Evolutionary conservation across 768 basidiomycete species (phyloP).

Genomic region (Lactarius sp.): DNA sequence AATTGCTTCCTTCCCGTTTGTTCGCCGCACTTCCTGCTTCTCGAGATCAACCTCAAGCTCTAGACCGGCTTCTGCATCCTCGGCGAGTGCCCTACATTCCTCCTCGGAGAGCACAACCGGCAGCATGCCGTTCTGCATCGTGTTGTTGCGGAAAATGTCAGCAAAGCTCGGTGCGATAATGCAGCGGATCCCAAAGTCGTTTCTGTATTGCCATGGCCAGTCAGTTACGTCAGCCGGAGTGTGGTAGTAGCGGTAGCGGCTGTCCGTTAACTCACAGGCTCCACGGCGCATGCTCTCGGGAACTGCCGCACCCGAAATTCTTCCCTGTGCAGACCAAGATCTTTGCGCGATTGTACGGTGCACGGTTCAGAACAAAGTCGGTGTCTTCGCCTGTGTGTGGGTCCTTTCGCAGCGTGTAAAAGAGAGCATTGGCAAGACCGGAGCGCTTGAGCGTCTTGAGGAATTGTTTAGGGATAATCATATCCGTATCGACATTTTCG

Average conservation of each 20-base stretch:
- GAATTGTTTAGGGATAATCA: conserved; percentile 65
- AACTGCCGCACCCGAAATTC: conserved; percentile 62
- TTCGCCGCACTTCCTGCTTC: conserved; percentile 50
- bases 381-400: conserved; percentile 47
- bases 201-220: conserved; percentile 30
- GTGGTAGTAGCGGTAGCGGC: too few relatives aligned
- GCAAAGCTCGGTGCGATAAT: conserved; percentile 59
- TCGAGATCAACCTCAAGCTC: conserved; percentile 60
- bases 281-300: conserved; percentile 61
- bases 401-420: conserved; percentile 49
- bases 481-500: conserved; percentile 59
- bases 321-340: conserved; percentile 54
- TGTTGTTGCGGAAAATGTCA: conserved; percentile 60
- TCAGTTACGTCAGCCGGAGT: not conserved
- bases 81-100: conserved; percentile 44
- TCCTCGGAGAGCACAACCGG: conserved; percentile 47
- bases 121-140: conserved; percentile 64
- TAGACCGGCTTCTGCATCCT: conserved; percentile 46
- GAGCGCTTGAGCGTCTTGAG: conserved; percentile 62
- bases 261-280: conserved; percentile 36
- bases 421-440: conserved; percentile 55
- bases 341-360: conserved; percentile 47
- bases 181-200: conserved; percentile 60
- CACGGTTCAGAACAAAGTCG: conserved; percentile 58
- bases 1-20: conserved; percentile 67